Percentiles rank a stretch among this genome's conserved stretches.
Evolutionary conservation across 108 stramenopile genomes (phyloP).

Genomic region (Discostella pseudostelligera): DNA sequence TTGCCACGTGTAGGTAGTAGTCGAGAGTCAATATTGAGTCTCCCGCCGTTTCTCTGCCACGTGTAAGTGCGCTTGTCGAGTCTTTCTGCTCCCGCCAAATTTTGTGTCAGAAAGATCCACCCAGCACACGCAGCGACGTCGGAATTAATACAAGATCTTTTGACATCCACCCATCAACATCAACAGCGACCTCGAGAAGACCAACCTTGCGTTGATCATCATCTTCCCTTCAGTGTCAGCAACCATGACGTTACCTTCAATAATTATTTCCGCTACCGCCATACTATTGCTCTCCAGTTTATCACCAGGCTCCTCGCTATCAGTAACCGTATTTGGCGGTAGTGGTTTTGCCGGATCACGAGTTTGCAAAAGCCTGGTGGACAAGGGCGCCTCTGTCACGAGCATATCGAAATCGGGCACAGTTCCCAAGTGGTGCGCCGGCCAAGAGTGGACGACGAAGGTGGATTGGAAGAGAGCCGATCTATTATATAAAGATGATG

Average conservation of each 20-base stretch:
- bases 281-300: constrained; percentile 3
- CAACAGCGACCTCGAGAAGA: too few species aligned
- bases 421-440: constrained; percentile 43
- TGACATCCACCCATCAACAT: too few species aligned
- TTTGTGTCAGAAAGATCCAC: too few species aligned
- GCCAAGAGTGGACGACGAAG: constrained; percentile 42
- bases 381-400: constrained; percentile 41
- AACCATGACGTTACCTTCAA: constrained; percentile 2
- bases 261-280: constrained; percentile 1
- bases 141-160: too few species aligned
- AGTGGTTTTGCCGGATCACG: constrained; percentile 67
- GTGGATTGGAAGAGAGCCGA: constrained; percentile 47
- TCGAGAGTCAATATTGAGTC: too few species aligned
- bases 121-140: too few species aligned
- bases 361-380: constrained; percentile 52
- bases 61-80: too few species aligned
- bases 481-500: constrained; percentile 21
- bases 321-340: constrained; percentile 64
- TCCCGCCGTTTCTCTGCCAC: too few species aligned
- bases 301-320: constrained; percentile 14
- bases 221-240: too few species aligned
- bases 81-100: too few species aligned
- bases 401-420: constrained; percentile 43
- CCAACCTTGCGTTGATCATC: too few species aligned
- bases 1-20: too few species aligned